These are phyloP conservation scores for Vigna trinervia DNA, from an alignment of 306 rosid species.

Conservation along the genomic window DNA sequence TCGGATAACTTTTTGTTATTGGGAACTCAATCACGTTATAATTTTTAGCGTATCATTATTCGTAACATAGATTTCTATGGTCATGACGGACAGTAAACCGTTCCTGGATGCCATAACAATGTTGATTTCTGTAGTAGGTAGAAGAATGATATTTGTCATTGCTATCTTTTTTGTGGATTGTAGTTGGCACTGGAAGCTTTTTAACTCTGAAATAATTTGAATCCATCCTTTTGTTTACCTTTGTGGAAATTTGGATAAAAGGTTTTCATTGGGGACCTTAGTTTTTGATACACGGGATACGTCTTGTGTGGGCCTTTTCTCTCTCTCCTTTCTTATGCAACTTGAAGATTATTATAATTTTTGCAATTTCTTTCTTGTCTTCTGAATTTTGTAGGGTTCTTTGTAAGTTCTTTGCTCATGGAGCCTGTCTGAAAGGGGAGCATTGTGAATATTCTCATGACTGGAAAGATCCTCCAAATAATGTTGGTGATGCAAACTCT, in stretches of 20 bases:
- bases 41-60: conserved; percentile 19
- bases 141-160: conserved; percentile 29
- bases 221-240: not conserved
- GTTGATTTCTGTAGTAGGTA: not conserved
- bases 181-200: not conserved
- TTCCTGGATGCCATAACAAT: conserved; percentile 22
- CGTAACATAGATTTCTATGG: conserved; percentile 22
- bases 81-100: not conserved
- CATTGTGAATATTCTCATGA: conserved; percentile 96
- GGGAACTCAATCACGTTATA: conserved; percentile 1
- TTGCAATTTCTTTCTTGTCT: conserved; percentile 17
- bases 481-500: conserved; percentile 57
- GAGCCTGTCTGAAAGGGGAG: conserved; percentile 97
- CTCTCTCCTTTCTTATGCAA: conserved; percentile 22
- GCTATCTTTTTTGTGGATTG: conserved; percentile 20
- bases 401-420: conserved; percentile 96
- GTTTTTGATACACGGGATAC: conserved; percentile 31
- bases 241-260: conserved; percentile 9
- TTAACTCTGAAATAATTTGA: conserved; percentile 23
- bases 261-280: conserved; percentile 26
- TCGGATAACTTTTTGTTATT: not conserved
- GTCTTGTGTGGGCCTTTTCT: not conserved
- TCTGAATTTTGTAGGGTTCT: conserved; percentile 67
- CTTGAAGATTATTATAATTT: conserved; percentile 19
- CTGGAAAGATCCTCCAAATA: conserved; percentile 87